Percentiles rank a stretch among this genome's conserved stretches.
These are phyloP conservation scores for Cystoisospora suis DNA, from an alignment of 169 alveolate species.

Conservation along the genomic window DNA sequence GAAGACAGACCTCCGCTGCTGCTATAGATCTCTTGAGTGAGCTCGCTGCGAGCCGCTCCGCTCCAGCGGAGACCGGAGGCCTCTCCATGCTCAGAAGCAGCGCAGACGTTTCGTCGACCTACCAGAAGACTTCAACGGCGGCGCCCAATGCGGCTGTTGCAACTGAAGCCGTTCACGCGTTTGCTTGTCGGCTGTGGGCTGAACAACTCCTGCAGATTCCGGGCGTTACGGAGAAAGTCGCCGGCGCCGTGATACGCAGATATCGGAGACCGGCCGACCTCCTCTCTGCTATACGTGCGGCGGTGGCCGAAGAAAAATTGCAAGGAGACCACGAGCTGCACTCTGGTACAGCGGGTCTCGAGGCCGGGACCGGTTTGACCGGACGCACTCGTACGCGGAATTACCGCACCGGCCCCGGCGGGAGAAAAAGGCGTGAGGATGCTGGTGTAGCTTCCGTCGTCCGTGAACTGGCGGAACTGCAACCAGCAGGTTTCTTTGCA, in stretches of 20 bases:
- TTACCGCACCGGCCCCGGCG: background rate
- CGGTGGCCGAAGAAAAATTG: background rate
- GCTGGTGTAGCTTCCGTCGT: background rate
- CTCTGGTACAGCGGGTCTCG: too few species aligned
- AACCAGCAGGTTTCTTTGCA: background rate
- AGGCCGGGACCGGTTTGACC: too few species aligned
- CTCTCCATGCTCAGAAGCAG: background rate
- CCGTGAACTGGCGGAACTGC: background rate
- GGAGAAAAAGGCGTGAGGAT: background rate
- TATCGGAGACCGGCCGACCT: conserved; percentile 21
- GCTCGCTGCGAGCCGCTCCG: too few species aligned
- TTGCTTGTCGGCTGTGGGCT: conserved; percentile 38
- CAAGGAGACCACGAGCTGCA: too few species aligned
- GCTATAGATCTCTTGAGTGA: too few species aligned
- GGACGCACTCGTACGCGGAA: too few species aligned
- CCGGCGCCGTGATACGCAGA: background rate
- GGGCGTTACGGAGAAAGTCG: conserved; percentile 19
- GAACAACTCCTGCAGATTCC: conserved; percentile 28
- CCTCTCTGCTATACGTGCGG: background rate
- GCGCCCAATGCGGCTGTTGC: background rate
- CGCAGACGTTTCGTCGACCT: background rate
- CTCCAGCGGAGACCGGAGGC: too few species aligned
- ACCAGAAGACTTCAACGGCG: too few species aligned
- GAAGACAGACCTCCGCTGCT: too few species aligned
- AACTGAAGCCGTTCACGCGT: background rate